phyloP scores from a whole-genome alignment of 768 basidiomycete genomes.

The Pleurotus salmoneostramineus region DNA sequence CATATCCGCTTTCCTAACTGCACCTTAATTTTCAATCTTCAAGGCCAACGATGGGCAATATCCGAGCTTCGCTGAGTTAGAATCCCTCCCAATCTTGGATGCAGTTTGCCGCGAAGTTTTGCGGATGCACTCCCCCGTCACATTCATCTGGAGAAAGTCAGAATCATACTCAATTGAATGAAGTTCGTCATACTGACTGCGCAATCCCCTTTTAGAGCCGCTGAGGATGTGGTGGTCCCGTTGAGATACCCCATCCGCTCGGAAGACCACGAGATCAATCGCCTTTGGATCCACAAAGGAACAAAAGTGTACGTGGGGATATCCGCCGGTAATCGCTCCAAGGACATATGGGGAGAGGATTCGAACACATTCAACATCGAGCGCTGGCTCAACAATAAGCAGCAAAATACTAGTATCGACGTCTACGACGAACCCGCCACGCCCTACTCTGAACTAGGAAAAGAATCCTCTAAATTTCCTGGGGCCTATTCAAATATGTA shows the following conservation, averaged over 20 bases:
- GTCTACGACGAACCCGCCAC: slow-evolving; percentile 32
- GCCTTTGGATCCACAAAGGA: slow-evolving; percentile 30
- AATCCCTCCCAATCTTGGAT: slow-evolving; percentile 31
- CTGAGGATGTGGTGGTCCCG: slow-evolving; percentile 28
- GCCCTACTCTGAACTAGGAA: slow-evolving; percentile 40
- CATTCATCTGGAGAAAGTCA: slow-evolving; percentile 26
- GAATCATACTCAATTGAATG: slow-evolving; percentile 4
- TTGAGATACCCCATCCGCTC: slow-evolving; percentile 26
- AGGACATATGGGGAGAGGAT: slow-evolving; percentile 43
- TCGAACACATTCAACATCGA: slow-evolving; percentile 46
- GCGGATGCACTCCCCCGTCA: slow-evolving; percentile 21
- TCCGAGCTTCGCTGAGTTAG: slow-evolving; percentile 32
- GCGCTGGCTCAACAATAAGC: slow-evolving; percentile 35
- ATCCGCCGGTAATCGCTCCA: slow-evolving; percentile 27
- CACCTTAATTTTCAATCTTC: background rate
- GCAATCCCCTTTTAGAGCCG: slow-evolving; percentile 18
- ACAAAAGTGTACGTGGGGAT: slow-evolving; percentile 26
- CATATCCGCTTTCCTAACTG: background rate
- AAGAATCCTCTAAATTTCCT: slow-evolving; percentile 32
- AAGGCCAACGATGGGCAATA: slow-evolving; percentile 20
- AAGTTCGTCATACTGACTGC: slow-evolving; percentile 2
- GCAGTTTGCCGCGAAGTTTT: slow-evolving; percentile 33
- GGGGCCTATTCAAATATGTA: slow-evolving; percentile 41
- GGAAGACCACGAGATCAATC: slow-evolving; percentile 17
- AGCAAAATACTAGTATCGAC: slow-evolving; percentile 15